These are phyloP conservation scores for Saccharomyces mikatae DNA, from an alignment of 805 yeast genomes.

Conservation along the genomic window DNA sequence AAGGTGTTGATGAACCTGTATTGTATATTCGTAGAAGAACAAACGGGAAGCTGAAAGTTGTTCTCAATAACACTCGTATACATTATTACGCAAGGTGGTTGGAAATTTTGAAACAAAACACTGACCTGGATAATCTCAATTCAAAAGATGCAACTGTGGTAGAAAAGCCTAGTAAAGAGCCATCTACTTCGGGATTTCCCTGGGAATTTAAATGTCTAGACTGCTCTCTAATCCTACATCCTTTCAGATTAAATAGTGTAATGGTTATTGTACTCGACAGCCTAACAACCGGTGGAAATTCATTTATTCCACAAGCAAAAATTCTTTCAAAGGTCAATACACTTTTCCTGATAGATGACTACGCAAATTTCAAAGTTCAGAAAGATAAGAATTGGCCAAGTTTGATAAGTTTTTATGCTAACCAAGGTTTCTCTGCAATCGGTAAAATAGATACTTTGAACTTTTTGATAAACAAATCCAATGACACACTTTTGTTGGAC, in stretches of 20 bases:
- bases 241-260: conserved; percentile 52
- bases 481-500: conserved; percentile 31
- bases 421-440: conserved; percentile 23
- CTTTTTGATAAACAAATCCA: background rate
- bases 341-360: conserved; percentile 60
- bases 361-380: conserved; percentile 23
- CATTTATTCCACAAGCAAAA: conserved; percentile 30
- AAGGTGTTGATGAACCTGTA: conserved; percentile 34
- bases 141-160: background rate
- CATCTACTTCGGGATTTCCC: conserved; percentile 1
- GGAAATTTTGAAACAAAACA: conserved; percentile 6
- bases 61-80: conserved; percentile 40
- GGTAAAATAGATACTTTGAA: conserved; percentile 14
- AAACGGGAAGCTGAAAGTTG: conserved; percentile 34
- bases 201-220: conserved; percentile 35
- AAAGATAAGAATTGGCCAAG: conserved; percentile 1
- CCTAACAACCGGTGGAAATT: conserved; percentile 38
- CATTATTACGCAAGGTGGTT: conserved; percentile 61
- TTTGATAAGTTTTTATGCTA: conserved; percentile 14
- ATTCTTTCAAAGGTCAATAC: conserved; percentile 43
- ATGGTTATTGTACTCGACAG: conserved; percentile 48
- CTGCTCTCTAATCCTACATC: conserved; percentile 53
- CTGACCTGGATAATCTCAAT: background rate
- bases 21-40: conserved; percentile 33
- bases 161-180: background rate